phyloP scores from a whole-genome alignment of 2,329 filamentous ascomycete species.

The Nemania sp. region DNA sequence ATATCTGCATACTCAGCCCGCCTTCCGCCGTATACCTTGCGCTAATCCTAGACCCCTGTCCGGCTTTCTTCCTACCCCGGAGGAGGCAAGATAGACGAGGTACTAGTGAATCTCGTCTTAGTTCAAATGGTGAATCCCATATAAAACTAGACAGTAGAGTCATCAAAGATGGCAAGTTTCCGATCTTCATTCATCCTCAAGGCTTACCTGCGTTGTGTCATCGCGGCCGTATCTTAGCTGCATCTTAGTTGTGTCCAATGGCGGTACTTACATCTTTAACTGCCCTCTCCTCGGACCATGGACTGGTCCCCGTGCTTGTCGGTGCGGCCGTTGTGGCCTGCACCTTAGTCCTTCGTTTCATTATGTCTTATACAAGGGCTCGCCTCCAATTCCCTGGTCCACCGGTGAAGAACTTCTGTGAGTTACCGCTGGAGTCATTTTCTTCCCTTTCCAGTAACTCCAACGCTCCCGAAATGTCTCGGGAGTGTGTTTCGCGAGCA shows the following conservation, averaged over 20 bases:
- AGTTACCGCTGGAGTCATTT: too few relatives aligned
- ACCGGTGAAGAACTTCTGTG: conserved; percentile 31
- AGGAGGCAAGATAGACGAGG: not conserved
- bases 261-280: conserved; percentile 28
- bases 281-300: conserved; percentile 25
- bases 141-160: conserved; percentile 14
- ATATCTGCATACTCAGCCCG: conserved; percentile 22
- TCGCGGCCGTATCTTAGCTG: not conserved
- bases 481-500: too few relatives aligned
- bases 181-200: not conserved
- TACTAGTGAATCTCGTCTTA: not conserved
- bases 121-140: not conserved
- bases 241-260: conserved; percentile 21
- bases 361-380: conserved; percentile 32
- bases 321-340: conserved; percentile 21
- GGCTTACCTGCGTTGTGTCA: not conserved
- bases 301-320: conserved; percentile 18
- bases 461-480: too few relatives aligned
- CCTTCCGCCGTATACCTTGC: not conserved
- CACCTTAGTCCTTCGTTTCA: conserved; percentile 22
- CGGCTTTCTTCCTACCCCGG: not conserved
- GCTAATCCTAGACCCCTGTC: conserved; percentile 19
- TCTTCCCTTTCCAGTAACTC: too few relatives aligned
- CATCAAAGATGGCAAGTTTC: not conserved
- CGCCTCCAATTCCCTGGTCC: conserved; percentile 35